Evolutionary conservation across 2,329 filamentous ascomycete species (phyloP), one percentile per base, ranked within the genome.

Genomic region (Hirsutella thompsonii): DNA sequence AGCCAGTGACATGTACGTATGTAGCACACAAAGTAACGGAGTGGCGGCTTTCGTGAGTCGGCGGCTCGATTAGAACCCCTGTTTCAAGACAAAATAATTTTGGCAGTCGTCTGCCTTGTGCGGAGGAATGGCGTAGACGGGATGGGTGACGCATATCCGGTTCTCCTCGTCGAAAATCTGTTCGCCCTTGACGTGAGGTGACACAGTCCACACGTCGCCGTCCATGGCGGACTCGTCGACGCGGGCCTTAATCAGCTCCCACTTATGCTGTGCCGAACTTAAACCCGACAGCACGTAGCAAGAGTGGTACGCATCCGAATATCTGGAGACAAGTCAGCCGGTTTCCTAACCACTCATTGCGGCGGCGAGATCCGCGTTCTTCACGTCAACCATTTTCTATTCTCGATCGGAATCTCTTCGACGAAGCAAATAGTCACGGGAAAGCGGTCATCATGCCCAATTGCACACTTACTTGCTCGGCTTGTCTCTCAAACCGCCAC

Each of bases 401-500:
- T n/a, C n/a, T n/a, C n/a, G n/a, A n/a, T n/a, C n/a, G n/a, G n/a
- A n/a, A n/a, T n/a, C n/a, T n/a, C n/a, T n/a, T n/a, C n/a, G n/a
- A n/a, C n/a, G n/a, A n/a, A 20, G 30, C 3, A 26, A 13, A 16
- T 18, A 20, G 20, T 14, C 19, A 9, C 14, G 16, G 34, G 28
- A 38, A 28, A 30, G 34, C 4, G 20, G 26, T 4, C 4, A 3
- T 10, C 28, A 30, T 30, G 28, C 11, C 11, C n/a, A 30, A 30
- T 30, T n/a, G 32, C 4, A 13, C 40, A 71, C 82, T 64, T 70
- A 88, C 79, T 88, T 88, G 59, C 83, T 81, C 13, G 92, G 92
- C 64, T 98, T 98, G 63, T 98, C 92, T 55, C 89, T 75, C 60
- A 98, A 68, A 1, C 92, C 92, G 41, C 90, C 90, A 45, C 76